A percentile compares a stretch with the other conserved stretches of the same genome.
These are phyloP conservation scores for Hanseniaspora meyeri DNA, from an alignment of 805 yeast genomes.

Conservation along the genomic window DNA sequence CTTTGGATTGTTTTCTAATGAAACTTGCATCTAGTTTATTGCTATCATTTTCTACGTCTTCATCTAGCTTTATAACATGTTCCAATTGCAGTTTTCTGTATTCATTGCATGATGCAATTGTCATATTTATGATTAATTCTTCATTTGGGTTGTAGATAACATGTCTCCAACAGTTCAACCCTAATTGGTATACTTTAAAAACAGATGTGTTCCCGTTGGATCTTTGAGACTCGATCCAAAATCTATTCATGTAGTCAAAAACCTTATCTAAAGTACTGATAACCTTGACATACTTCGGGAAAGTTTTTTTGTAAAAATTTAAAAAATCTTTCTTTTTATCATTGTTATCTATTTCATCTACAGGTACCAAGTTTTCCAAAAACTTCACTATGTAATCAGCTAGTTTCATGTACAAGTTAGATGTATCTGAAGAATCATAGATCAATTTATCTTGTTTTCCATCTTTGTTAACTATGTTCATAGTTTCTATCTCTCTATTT, in stretches of 20 bases:
- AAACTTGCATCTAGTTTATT: not conserved
- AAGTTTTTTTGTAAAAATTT: conserved; percentile 71
- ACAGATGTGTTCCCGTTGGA: conserved; percentile 84
- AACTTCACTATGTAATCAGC: conserved; percentile 54
- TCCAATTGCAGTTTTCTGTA: conserved; percentile 73
- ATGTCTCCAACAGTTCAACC: conserved; percentile 78
- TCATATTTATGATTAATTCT: conserved; percentile 49
- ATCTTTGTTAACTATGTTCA: conserved; percentile 21
- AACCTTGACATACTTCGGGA: conserved; percentile 84
- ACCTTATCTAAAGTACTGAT: conserved; percentile 86
- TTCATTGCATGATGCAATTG: conserved; percentile 58
- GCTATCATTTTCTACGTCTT: not conserved
- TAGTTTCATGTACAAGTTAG: conserved; percentile 69
- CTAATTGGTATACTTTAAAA: conserved; percentile 80
- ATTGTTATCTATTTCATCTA: conserved; percentile 21
- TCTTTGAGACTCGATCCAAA: conserved; percentile 95
- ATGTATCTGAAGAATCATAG: conserved; percentile 23
- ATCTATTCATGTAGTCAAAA: conserved; percentile 88
- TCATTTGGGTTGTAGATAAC: conserved; percentile 62
- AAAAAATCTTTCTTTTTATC: conserved; percentile 48
- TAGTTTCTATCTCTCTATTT: conserved; percentile 30
- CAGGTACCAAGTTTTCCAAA: conserved; percentile 38
- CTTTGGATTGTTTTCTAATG: not conserved
- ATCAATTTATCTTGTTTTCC: not conserved
- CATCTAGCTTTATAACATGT: conserved; percentile 25